Evolutionary conservation across 1,139 yeast species (phyloP).

Genomic region (Taphrina wiesneri): DNA sequence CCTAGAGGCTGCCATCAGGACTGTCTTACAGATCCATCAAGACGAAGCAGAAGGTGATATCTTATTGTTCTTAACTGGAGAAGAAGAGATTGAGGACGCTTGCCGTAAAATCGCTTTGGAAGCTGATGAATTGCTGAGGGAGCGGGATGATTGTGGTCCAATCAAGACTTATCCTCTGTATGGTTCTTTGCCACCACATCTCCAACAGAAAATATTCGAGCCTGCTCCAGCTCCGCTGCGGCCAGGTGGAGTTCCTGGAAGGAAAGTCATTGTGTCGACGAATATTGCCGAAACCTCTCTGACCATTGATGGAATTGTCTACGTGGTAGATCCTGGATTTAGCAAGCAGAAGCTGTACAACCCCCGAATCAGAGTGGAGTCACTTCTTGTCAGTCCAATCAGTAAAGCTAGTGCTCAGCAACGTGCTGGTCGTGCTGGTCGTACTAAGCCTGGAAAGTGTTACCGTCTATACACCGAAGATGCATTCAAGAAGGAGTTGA

Average conservation of each 20-base stretch:
- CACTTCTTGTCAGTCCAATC: slow-evolving; percentile 89
- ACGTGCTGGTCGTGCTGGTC: slow-evolving; percentile 99
- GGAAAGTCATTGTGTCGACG: slow-evolving; percentile 91
- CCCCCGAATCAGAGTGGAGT: slow-evolving; percentile 94
- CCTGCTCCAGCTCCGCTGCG: slow-evolving; percentile 70
- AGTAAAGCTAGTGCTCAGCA: slow-evolving; percentile 98
- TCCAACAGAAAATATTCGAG: slow-evolving; percentile 89
- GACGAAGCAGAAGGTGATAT: slow-evolving; percentile 95
- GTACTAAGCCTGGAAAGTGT: slow-evolving; percentile 98
- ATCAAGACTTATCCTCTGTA: slow-evolving; percentile 85
- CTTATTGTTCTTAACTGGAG: slow-evolving; percentile 87
- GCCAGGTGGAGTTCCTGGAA: slow-evolving; percentile 80
- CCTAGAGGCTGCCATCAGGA: slow-evolving; percentile 88
- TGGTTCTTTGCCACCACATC: slow-evolving; percentile 94
- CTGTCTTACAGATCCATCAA: slow-evolving; percentile 94
- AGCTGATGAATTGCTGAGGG: slow-evolving; percentile 83
- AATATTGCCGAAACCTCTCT: slow-evolving; percentile 97
- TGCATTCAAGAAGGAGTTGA: slow-evolving; percentile 89
- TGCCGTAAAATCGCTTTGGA: slow-evolving; percentile 84
- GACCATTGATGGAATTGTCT: slow-evolving; percentile 95
- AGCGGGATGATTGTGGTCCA: slow-evolving; percentile 80
- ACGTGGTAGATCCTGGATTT: slow-evolving; percentile 97
- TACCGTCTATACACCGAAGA: slow-evolving; percentile 95
- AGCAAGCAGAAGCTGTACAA: slow-evolving; percentile 95
- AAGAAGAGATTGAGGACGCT: slow-evolving; percentile 97